Evolutionary conservation across 805 yeast species (phyloP).

Genomic region (Saccharomycopsis amapae): DNA sequence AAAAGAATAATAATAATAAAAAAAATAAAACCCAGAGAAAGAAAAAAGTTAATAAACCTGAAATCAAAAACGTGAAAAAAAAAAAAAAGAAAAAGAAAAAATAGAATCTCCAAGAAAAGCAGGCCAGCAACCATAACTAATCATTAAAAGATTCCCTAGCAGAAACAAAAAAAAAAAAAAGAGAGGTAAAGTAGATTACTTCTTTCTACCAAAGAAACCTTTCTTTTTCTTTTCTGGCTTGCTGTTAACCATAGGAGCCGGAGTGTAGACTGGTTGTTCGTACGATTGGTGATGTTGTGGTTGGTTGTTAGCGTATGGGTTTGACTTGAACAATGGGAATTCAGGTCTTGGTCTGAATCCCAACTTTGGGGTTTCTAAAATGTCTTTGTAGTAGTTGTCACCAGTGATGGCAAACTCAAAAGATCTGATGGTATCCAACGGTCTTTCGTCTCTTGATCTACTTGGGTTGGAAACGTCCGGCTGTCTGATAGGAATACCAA

Average conservation of each 20-base stretch:
- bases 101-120: too few relatives aligned
- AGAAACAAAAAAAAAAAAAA: neutral
- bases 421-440: conserved; percentile 88
- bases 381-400: conserved; percentile 70
- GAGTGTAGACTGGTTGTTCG: conserved; percentile 51
- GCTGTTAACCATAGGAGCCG: conserved; percentile 30
- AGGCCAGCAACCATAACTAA: too few relatives aligned
- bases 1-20: too few relatives aligned
- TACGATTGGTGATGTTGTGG: conserved; percentile 27
- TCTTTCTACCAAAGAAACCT: conserved; percentile 73
- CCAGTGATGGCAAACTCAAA: conserved; percentile 95
- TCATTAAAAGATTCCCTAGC: too few relatives aligned
- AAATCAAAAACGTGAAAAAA: too few relatives aligned
- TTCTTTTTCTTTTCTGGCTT: conserved; percentile 64
- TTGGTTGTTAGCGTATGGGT: conserved; percentile 29
- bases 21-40: too few relatives aligned
- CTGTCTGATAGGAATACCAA: conserved; percentile 70
- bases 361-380: conserved; percentile 65
- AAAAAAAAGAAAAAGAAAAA: too few relatives aligned
- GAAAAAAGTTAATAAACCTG: too few relatives aligned
- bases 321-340: conserved; percentile 49
- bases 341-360: conserved; percentile 84
- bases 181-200: conserved; percentile 21
- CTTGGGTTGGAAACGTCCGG: conserved; percentile 93
- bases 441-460: conserved; percentile 89